phyloP scores from a whole-genome alignment of 2,329 filamentous ascomycete species.

The Aspergillus sp. region DNA sequence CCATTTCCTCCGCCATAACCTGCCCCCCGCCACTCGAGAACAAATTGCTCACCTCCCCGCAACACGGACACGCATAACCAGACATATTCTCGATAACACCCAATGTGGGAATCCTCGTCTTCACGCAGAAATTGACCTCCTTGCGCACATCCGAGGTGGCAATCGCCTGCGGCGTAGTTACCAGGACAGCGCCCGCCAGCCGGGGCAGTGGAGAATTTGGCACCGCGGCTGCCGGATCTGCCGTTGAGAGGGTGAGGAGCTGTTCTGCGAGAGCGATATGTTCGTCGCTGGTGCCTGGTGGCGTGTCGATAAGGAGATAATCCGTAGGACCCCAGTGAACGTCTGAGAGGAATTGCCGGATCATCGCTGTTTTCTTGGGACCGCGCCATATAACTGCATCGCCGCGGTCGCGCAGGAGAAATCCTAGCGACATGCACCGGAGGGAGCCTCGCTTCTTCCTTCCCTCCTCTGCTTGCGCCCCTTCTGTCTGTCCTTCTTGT shows the following conservation, averaged over 20 bases:
- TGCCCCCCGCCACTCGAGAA: constrained; percentile 87
- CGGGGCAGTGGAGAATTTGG: constrained; percentile 41
- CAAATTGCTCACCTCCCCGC: constrained; percentile 78
- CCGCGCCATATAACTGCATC: constrained; percentile 96
- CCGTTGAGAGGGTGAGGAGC: constrained; percentile 47
- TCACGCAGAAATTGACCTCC: constrained; percentile 85
- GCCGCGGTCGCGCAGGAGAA: constrained; percentile 71
- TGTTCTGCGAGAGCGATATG: constrained; percentile 93
- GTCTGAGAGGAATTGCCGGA: constrained; percentile 87
- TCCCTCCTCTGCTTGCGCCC: constrained; percentile 9
- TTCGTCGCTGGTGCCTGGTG: constrained; percentile 91
- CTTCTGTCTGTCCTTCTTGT: constrained; percentile 5
- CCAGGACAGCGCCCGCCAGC: constrained; percentile 79
- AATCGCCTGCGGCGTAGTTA: constrained; percentile 93
- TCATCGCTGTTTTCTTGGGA: constrained; percentile 98
- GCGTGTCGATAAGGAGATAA: constrained; percentile 89
- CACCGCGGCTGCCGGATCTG: constrained; percentile 14
- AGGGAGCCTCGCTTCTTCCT: constrained; percentile 31
- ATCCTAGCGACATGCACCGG: constrained; percentile 83
- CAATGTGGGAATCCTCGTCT: constrained; percentile 69
- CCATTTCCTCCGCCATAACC: constrained; percentile 80
- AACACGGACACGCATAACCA: constrained; percentile 49
- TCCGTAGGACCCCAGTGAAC: constrained; percentile 83
- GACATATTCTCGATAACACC: constrained; percentile 95
- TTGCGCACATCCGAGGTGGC: constrained; percentile 90